A percentile compares a stretch with the other conserved stretches of the same genome.
These are phyloP conservation scores for Apocynum venetum DNA, from an alignment of 257 asterid species.

Conservation along the genomic window DNA sequence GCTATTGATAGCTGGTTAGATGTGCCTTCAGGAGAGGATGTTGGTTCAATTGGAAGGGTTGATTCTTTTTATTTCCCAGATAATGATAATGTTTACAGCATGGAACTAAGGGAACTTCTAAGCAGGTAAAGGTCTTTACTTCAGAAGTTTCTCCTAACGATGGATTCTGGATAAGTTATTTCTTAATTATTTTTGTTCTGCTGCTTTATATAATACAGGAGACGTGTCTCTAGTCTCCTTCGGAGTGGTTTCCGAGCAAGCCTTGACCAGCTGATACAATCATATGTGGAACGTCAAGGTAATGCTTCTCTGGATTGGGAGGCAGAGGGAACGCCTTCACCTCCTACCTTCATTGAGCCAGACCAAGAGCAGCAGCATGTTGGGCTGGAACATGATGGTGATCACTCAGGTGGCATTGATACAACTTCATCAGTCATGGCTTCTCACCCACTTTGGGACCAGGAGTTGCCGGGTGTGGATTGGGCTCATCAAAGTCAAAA, in stretches of 20 bases:
- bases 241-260: constrained; percentile 73
- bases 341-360: constrained; percentile 42
- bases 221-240: constrained; percentile 84
- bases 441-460: constrained; percentile 45
- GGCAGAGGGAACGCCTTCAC: constrained; percentile 39
- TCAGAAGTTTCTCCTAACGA: background rate
- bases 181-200: background rate
- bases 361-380: constrained; percentile 39
- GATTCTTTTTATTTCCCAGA: constrained; percentile 42
- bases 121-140: constrained; percentile 46
- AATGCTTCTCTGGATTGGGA: constrained; percentile 62
- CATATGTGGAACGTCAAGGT: constrained; percentile 63
- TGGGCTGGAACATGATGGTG: constrained; percentile 26
- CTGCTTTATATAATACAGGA: constrained; percentile 38
- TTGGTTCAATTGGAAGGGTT: constrained; percentile 35
- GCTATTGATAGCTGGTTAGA: constrained; percentile 66
- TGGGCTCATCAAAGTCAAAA: constrained; percentile 42
- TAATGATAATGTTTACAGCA: constrained; percentile 53
- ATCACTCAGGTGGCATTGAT: constrained; percentile 30
- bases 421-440: constrained; percentile 30
- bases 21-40: constrained; percentile 52
- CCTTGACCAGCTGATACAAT: constrained; percentile 62
- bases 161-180: background rate
- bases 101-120: constrained; percentile 78
- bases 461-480: constrained; percentile 37